These are phyloP conservation scores for Melastoma malabathricum DNA, from an alignment of 345 rosid genomes.

Conservation along the genomic window DNA sequence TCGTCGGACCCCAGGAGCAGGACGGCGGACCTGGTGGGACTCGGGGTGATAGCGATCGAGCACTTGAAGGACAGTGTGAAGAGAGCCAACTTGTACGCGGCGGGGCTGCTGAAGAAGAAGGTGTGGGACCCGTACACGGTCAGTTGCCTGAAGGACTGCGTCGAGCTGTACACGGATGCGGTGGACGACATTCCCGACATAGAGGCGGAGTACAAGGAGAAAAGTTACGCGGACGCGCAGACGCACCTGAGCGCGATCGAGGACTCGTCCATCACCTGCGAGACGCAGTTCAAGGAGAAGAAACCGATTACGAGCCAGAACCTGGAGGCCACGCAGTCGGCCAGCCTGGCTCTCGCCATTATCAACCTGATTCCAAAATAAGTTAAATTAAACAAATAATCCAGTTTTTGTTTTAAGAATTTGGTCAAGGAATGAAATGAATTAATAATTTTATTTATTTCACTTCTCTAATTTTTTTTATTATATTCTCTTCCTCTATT, in stretches of 20 bases:
- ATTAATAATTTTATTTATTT: too few relatives aligned
- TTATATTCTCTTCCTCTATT: too few relatives aligned
- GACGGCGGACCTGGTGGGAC: slow-evolving; percentile 25
- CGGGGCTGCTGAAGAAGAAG: slow-evolving; percentile 12
- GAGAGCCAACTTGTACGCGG: slow-evolving; percentile 17
- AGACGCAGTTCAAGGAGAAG: slow-evolving; percentile 39
- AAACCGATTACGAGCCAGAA: slow-evolving; percentile 28
- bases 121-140: slow-evolving; percentile 14
- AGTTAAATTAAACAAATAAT: too few relatives aligned
- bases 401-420: too few relatives aligned
- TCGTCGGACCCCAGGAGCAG: slow-evolving; percentile 19
- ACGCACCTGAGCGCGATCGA: not conserved
- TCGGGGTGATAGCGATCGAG: slow-evolving; percentile 29
- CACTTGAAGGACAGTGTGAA: slow-evolving; percentile 38
- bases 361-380: slow-evolving; percentile 1
- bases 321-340: slow-evolving; percentile 18
- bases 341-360: slow-evolving; percentile 34
- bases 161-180: slow-evolving; percentile 24
- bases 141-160: slow-evolving; percentile 35
- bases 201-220: slow-evolving; percentile 19
- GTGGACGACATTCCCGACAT: slow-evolving; percentile 17
- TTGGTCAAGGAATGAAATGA: too few relatives aligned
- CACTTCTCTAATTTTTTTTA: too few relatives aligned
- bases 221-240: slow-evolving; percentile 10
- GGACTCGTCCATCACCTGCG: slow-evolving; percentile 36